Percentiles rank a stretch among this genome's conserved stretches.
Conservation (phyloP, 1,284 basidiomycete genomes). For the Austroboletus novae-zelandiae region DNA sequence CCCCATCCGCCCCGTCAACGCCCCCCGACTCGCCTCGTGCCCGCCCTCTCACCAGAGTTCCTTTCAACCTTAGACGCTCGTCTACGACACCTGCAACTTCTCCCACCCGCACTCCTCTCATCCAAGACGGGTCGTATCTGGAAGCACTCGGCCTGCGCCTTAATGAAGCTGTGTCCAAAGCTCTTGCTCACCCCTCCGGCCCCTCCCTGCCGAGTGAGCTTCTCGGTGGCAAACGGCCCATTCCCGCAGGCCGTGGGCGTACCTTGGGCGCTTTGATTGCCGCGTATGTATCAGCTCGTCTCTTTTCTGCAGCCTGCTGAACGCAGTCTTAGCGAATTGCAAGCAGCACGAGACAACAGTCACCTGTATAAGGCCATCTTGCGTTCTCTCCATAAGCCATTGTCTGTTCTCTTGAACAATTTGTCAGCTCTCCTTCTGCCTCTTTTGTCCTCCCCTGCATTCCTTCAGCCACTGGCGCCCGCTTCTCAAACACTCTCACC, state of each 20-base stretch:
- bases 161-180: conserved; percentile 77
- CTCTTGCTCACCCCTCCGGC: conserved; percentile 61
- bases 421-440: conserved; percentile 65
- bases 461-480: conserved; percentile 51
- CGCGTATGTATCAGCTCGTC: conserved; percentile 46
- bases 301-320: conserved; percentile 8
- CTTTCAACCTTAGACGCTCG: conserved; percentile 55
- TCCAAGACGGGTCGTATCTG: conserved; percentile 76
- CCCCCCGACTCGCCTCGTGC: conserved; percentile 41
- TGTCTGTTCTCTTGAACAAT: conserved; percentile 70
- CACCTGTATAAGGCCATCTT: conserved; percentile 69
- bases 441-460: conserved; percentile 60
- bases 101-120: conserved; percentile 44
- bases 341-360: conserved; percentile 56
- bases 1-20: conserved; percentile 55
- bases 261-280: conserved; percentile 64
- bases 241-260: conserved; percentile 66
- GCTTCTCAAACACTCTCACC: conserved; percentile 49
- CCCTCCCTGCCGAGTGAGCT: conserved; percentile 48
- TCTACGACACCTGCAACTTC: conserved; percentile 36
- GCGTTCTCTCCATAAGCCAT: conserved; percentile 68
- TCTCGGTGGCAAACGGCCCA: conserved; percentile 60
- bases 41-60: conserved; percentile 54
- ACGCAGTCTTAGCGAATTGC: conserved; percentile 55
- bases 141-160: conserved; percentile 72